Conservation (phyloP, 345 rosid species). For the Odontarrhena argentea region DNA sequence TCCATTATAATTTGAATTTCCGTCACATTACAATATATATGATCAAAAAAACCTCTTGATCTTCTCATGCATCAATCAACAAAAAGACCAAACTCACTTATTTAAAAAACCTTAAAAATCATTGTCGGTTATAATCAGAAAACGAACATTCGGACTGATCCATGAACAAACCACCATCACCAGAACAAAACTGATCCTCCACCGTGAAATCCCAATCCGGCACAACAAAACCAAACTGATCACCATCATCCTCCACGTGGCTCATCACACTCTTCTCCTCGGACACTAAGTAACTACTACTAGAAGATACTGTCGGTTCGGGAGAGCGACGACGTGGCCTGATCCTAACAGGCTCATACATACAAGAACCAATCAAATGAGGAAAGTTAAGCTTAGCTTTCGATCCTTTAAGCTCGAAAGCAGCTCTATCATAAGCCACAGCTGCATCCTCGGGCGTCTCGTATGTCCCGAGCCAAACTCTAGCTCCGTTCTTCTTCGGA, state of each 20-base stretch:
- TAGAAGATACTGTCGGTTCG: slow-evolving; percentile 13
- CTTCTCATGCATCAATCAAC: neutral
- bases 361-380: slow-evolving; percentile 49
- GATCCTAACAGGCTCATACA: slow-evolving; percentile 49
- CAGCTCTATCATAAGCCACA: slow-evolving; percentile 60
- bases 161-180: neutral
- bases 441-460: slow-evolving; percentile 70
- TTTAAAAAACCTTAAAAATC: neutral
- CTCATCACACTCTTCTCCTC: neutral
- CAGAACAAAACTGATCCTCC: slow-evolving; percentile 27
- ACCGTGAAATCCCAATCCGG: slow-evolving; percentile 28
- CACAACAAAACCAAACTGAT: slow-evolving; percentile 12
- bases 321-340: slow-evolving; percentile 51
- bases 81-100: too few species aligned
- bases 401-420: slow-evolving; percentile 56
- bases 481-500: slow-evolving; percentile 64
- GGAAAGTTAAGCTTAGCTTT: slow-evolving; percentile 66
- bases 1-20: too few species aligned
- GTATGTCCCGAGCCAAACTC: slow-evolving; percentile 74
- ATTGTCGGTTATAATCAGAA: slow-evolving; percentile 8
- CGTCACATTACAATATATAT: neutral
- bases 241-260: slow-evolving; percentile 8
- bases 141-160: slow-evolving; percentile 9
- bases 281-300: slow-evolving; percentile 5
- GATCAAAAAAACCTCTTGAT: slow-evolving; percentile 5